phyloP scores from a whole-genome alignment of 441 rosid species.

The Brassica hybrid region DNA sequence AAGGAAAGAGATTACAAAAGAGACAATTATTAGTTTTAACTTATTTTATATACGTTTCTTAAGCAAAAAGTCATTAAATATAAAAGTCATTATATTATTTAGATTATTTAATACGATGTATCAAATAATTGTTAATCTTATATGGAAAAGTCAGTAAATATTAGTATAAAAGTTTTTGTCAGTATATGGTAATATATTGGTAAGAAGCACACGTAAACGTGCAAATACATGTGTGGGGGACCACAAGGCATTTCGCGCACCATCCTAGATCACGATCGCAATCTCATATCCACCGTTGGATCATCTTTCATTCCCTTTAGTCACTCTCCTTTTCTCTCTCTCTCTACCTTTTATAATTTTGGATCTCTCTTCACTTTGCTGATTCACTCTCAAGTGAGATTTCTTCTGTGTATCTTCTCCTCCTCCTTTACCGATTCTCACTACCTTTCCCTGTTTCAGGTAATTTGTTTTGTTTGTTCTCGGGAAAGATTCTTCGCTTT shows the following conservation, averaged over 20 bases:
- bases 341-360: neutral
- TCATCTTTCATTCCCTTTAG: conserved; percentile 3
- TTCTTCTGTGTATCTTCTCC: conserved; percentile 7
- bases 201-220: conserved; percentile 40
- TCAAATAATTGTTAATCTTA: neutral
- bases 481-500: conserved; percentile 15
- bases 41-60: no score
- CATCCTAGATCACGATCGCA: conserved; percentile 5
- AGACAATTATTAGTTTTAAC: neutral
- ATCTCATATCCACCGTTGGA: conserved; percentile 34
- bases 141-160: no score
- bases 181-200: conserved; percentile 2
- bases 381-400: neutral
- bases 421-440: conserved; percentile 16
- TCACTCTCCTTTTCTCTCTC: conserved; percentile 16
- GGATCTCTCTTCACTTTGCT: conserved; percentile 38
- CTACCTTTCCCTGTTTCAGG: conserved; percentile 18
- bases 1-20: no score
- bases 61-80: no score
- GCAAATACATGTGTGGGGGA: conserved; percentile 37
- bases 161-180: conserved; percentile 19
- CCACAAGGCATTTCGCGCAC: conserved; percentile 44
- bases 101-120: neutral
- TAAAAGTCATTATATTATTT: neutral
- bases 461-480: conserved; percentile 18